These are phyloP conservation scores for Lentinus brumalis DNA, from an alignment of 768 basidiomycete genomes.

Conservation along the genomic window DNA sequence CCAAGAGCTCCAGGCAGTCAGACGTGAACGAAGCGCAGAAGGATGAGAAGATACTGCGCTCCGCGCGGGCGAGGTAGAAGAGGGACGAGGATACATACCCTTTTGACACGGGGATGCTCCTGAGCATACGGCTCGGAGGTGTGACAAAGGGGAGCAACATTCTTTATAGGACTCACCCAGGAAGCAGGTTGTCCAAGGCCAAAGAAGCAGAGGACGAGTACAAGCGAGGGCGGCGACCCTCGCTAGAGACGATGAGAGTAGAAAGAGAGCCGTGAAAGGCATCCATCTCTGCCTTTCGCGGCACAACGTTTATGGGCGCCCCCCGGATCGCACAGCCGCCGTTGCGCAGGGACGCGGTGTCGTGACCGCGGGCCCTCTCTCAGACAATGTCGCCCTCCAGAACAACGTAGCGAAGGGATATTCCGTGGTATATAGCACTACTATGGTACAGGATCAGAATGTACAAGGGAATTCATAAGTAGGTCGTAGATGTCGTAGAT, in stretches of 20 bases:
- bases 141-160: background rate
- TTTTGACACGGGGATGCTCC: constrained; percentile 10
- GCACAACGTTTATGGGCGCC: constrained; percentile 9
- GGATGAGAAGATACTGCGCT: background rate
- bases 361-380: constrained; percentile 1
- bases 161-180: constrained; percentile 18
- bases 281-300: background rate
- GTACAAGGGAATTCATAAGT: background rate
- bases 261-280: background rate
- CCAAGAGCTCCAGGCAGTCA: background rate
- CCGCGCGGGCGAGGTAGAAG: background rate
- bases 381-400: background rate
- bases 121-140: constrained; percentile 15
- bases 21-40: background rate
- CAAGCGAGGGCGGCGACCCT: background rate
- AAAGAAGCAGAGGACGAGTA: background rate
- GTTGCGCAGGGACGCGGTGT: constrained; percentile 2
- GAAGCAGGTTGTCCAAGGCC: background rate
- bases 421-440: background rate
- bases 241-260: background rate
- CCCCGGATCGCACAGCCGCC: background rate
- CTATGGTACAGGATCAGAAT: background rate
- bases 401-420: background rate
- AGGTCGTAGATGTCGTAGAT: background rate
- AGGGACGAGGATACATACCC: constrained; percentile 11